Evolutionary conservation across 2,329 filamentous ascomycete genomes (phyloP).

Genomic region (Pseudogymnoascus sp.): DNA sequence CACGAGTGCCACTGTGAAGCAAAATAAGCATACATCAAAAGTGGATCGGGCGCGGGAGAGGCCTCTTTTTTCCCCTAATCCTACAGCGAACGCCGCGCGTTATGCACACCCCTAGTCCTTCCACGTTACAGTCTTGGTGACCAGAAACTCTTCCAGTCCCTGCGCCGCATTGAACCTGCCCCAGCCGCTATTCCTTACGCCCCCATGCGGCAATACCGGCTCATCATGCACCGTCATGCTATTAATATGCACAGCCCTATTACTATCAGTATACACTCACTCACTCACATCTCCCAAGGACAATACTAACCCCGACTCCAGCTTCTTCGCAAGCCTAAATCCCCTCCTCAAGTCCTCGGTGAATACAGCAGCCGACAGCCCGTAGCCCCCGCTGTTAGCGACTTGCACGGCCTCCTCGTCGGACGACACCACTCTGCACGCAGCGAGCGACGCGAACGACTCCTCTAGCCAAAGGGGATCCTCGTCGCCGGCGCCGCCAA

Average conservation of each 20-base stretch:
- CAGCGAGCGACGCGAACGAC: constrained; percentile 28
- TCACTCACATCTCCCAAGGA: not conserved
- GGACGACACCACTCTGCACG: constrained; percentile 27
- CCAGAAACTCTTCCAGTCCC: constrained; percentile 39
- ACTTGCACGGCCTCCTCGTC: constrained; percentile 32
- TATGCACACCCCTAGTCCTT: constrained; percentile 1
- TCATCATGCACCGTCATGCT: constrained; percentile 43
- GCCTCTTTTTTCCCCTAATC: constrained; percentile 9
- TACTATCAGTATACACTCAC: not conserved
- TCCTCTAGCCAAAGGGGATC: constrained; percentile 29
- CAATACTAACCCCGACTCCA: constrained; percentile 8
- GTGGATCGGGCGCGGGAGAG: not conserved
- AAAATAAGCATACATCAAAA: not conserved
- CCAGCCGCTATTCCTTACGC: constrained; percentile 40
- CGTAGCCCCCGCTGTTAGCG: constrained; percentile 34
- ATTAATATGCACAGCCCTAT: constrained; percentile 41
- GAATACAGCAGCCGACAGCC: constrained; percentile 31
- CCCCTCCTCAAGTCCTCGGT: constrained; percentile 22
- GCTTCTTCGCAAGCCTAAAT: constrained; percentile 11
- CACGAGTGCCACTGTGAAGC: constrained; percentile 12
- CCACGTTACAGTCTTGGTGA: constrained; percentile 33
- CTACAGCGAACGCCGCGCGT: not conserved
- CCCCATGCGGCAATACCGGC: constrained; percentile 38
- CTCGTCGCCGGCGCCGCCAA: constrained; percentile 25
- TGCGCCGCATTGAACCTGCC: constrained; percentile 37